Evolutionary conservation across 2,329 filamentous ascomycete genomes (phyloP).

Genomic region (Blastomyces silverae): DNA sequence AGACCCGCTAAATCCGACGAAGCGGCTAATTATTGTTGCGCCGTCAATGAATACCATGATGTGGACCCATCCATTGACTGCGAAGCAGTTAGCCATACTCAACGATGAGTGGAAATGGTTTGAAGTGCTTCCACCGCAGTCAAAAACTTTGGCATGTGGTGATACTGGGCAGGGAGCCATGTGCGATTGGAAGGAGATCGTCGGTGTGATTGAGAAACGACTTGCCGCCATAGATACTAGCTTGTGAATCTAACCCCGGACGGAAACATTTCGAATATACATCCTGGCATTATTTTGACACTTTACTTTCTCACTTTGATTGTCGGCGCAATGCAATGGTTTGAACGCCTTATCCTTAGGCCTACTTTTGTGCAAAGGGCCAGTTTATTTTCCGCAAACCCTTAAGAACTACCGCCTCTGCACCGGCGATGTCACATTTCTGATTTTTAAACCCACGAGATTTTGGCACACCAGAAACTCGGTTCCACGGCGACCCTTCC

Average conservation of each 20-base stretch:
- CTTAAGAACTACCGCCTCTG: neutral
- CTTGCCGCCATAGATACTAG: neutral
- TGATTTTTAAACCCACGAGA: neutral
- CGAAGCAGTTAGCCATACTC: slow-evolving; percentile 59
- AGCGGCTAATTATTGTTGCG: slow-evolving; percentile 62
- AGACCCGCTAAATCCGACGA: slow-evolving; percentile 37
- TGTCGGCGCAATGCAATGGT: neutral
- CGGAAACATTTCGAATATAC: neutral
- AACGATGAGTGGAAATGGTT: slow-evolving; percentile 64
- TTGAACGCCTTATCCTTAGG: neutral
- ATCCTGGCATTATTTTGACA: neutral
- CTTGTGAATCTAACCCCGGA: too few relatives aligned
- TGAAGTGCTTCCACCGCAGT: slow-evolving; percentile 24
- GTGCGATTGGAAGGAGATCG: slow-evolving; percentile 67
- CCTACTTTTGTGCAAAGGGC: neutral
- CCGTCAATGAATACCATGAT: slow-evolving; percentile 80
- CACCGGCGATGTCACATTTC: neutral
- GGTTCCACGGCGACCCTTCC: neutral
- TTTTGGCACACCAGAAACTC: neutral
- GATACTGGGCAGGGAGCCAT: slow-evolving; percentile 74
- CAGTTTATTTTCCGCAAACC: neutral
- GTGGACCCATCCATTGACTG: slow-evolving; percentile 77
- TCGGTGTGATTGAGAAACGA: slow-evolving; percentile 52
- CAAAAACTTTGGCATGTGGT: slow-evolving; percentile 62
- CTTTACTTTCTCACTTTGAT: neutral